Conservation (phyloP, 1,139 yeast species). For the Candida tetrigidarum region DNA sequence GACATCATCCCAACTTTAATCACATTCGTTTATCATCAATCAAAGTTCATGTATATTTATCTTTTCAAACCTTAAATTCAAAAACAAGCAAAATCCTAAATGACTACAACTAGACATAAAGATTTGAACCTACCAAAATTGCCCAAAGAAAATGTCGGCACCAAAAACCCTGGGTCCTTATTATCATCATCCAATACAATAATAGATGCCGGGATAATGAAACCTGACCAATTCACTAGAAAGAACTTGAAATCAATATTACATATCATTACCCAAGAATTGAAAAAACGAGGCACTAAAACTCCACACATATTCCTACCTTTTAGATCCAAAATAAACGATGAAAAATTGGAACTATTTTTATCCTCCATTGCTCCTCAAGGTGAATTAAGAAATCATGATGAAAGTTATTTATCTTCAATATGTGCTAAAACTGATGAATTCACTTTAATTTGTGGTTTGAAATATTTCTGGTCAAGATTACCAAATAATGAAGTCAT, state of each 20-base stretch:
- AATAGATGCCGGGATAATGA: constrained; percentile 21
- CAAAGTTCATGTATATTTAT: not conserved
- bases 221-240: constrained; percentile 54
- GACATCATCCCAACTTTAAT: constrained; percentile 1
- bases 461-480: constrained; percentile 87
- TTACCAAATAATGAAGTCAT: constrained; percentile 79
- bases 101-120: constrained; percentile 18
- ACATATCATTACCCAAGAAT: constrained; percentile 66
- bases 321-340: constrained; percentile 67
- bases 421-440: constrained; percentile 57
- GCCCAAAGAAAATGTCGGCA: no score
- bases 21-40: constrained; percentile 3
- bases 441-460: constrained; percentile 69
- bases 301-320: constrained; percentile 71
- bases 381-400: constrained; percentile 40
- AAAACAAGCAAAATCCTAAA: not conserved
- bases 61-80: not conserved
- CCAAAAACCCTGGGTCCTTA: not conserved
- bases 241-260: constrained; percentile 66
- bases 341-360: constrained; percentile 56
- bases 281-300: constrained; percentile 59
- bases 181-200: not conserved
- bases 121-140: constrained; percentile 33
- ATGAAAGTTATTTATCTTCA: constrained; percentile 35
- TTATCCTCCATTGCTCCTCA: constrained; percentile 56